Evolutionary conservation across 1,139 yeast genomes (phyloP).

Genomic region (Scheffersomyces segobiensis): DNA sequence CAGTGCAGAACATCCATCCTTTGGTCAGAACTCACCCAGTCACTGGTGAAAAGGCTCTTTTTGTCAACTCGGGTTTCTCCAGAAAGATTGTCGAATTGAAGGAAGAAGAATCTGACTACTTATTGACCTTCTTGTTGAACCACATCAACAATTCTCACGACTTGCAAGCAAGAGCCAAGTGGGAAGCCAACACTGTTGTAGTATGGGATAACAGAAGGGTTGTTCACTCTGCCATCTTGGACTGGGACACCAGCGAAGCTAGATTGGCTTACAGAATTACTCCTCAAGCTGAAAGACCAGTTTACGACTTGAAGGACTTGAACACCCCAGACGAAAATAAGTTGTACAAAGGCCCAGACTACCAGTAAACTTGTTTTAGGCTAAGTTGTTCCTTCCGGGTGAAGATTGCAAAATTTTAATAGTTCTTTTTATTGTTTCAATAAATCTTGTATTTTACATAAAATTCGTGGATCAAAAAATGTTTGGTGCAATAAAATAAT

Average conservation of each 20-base stretch:
- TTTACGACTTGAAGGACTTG: conserved; percentile 17
- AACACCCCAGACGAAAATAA: conserved; percentile 10
- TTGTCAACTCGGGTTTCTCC: conserved; percentile 61
- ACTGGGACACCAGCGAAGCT: conserved; percentile 54
- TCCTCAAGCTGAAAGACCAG: conserved; percentile 56
- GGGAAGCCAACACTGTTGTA: conserved; percentile 57
- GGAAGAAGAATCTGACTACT: conserved; percentile 58
- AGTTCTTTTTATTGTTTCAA: not conserved
- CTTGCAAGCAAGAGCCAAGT: conserved; percentile 40
- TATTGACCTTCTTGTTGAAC: conserved; percentile 52
- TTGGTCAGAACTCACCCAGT: conserved; percentile 70
- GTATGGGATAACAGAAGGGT: conserved; percentile 73
- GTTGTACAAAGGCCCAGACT: conserved; percentile 8
- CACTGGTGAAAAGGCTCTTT: conserved; percentile 59
- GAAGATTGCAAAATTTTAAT: not conserved
- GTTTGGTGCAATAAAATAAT: not conserved
- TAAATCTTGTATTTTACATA: not conserved
- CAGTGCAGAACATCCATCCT: conserved; percentile 63
- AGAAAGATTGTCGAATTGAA: conserved; percentile 65
- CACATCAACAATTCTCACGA: conserved; percentile 48
- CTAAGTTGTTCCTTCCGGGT: not conserved
- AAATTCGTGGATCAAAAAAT: not conserved
- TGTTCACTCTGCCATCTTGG: conserved; percentile 62
- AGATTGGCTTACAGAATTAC: conserved; percentile 73
- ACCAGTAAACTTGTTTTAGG: not conserved